Conservation (phyloP, 2,329 filamentous ascomycete genomes). For the Plectosphaerella cucumerina region DNA sequence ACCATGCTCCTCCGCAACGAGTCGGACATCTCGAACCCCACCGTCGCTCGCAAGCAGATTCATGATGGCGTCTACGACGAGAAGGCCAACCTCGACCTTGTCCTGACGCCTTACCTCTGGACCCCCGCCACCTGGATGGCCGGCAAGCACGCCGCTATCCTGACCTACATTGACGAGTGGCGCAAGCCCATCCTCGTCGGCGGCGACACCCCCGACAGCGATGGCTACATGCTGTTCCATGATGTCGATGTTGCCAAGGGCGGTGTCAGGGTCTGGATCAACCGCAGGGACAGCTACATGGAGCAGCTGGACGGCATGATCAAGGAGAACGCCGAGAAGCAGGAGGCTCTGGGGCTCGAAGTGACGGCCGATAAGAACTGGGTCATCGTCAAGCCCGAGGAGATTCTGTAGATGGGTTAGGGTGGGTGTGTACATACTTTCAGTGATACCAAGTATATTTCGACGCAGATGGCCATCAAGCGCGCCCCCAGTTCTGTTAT, state of each 20-base stretch:
- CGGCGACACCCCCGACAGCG: slow-evolving; percentile 38
- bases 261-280: slow-evolving; percentile 39
- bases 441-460: too few species aligned
- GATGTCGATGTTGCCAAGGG: slow-evolving; percentile 36
- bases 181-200: slow-evolving; percentile 34
- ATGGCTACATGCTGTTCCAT: slow-evolving; percentile 40
- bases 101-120: slow-evolving; percentile 36
- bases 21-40: slow-evolving; percentile 15
- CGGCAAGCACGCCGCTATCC: slow-evolving; percentile 38
- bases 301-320: slow-evolving; percentile 32
- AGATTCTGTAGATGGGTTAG: slow-evolving; percentile 24
- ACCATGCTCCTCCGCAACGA: slow-evolving; percentile 29
- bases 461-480: too few species aligned
- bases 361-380: slow-evolving; percentile 41
- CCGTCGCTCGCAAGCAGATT: slow-evolving; percentile 34
- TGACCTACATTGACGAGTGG: slow-evolving; percentile 38
- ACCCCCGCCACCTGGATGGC: slow-evolving; percentile 38
- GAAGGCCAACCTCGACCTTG: slow-evolving; percentile 30
- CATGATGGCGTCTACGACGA: slow-evolving; percentile 27
- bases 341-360: slow-evolving; percentile 26
- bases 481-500: too few species aligned
- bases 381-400: slow-evolving; percentile 33
- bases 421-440: too few species aligned
- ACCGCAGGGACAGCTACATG: slow-evolving; percentile 29
- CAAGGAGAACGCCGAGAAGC: slow-evolving; percentile 24